A percentile compares a stretch with the other conserved stretches of the same genome.
Conservation (phyloP, 2,329 filamentous ascomycete species). For the Gliomastix tumulicola region DNA sequence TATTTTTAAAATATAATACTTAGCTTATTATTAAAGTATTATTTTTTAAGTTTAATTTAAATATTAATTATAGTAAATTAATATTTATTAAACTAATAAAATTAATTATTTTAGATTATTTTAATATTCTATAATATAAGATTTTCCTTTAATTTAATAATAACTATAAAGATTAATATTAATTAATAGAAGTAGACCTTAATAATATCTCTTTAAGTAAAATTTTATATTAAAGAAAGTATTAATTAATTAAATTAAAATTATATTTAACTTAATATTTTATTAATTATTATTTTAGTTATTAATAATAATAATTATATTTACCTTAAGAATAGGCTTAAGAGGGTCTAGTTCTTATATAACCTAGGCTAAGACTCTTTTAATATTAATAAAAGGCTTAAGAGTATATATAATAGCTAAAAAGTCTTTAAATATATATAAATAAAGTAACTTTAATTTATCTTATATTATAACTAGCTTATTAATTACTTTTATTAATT, state of each 20-base stretch:
- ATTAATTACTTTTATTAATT: not conserved
- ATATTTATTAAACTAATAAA: not conserved
- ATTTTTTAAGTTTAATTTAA: not conserved
- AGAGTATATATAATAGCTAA: not conserved
- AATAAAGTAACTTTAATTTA: not conserved
- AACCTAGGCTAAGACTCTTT: not conserved
- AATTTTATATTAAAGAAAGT: not conserved
- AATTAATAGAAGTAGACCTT: not conserved
- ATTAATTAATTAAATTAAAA: not conserved
- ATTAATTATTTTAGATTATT: not conserved
- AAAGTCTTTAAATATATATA: not conserved
- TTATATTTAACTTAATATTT: not conserved
- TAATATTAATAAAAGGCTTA: not conserved
- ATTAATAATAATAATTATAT: constrained; percentile 1
- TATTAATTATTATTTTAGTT: constrained; percentile 1
- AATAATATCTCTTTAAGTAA: not conserved
- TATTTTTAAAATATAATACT: not conserved
- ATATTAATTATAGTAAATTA: not conserved
- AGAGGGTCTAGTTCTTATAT: not conserved
- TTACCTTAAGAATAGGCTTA: not conserved
- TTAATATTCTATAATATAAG: not conserved
- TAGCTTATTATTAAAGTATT: not conserved
- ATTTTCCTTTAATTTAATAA: not conserved
- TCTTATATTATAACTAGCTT: not conserved
- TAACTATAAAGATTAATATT: constrained; percentile 1